Conservation (phyloP, 192 early-diverging fungal genomes). For the Jimgerdemannia lactiflua region DNA sequence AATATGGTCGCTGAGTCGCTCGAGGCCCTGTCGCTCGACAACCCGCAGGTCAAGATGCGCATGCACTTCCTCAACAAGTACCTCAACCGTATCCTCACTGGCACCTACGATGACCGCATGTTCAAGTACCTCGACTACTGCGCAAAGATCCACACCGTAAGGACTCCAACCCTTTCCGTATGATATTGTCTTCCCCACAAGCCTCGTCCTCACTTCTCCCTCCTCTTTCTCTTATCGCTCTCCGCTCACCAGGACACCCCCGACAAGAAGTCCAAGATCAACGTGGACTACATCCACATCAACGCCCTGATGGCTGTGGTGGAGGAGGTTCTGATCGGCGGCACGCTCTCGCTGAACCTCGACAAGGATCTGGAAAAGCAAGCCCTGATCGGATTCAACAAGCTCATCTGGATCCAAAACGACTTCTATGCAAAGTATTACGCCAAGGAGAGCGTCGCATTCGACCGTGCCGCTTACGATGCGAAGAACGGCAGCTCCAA, state of each 20-base stretch:
- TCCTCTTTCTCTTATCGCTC: no score
- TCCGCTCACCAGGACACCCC: conserved; percentile 62
- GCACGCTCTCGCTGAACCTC: conserved; percentile 45
- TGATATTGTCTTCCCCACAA: no score
- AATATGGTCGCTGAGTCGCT: conserved; percentile 24
- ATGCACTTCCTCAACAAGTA: conserved; percentile 74
- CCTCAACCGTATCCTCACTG: conserved; percentile 57
- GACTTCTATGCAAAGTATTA: conserved; percentile 80
- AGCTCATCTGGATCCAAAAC: conserved; percentile 85
- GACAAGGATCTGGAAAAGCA: conserved; percentile 53
- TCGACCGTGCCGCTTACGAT: no score
- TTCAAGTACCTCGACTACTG: conserved; percentile 81
- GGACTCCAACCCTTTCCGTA: no score
- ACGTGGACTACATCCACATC: conserved; percentile 80
- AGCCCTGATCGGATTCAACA: conserved; percentile 68
- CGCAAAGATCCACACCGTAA: conserved; percentile 48
- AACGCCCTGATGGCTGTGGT: conserved; percentile 75
- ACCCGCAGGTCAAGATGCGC: conserved; percentile 70
- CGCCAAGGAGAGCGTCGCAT: conserved; percentile 48
- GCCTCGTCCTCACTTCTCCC: no score
- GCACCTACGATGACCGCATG: conserved; percentile 48
- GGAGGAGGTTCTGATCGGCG: conserved; percentile 51
- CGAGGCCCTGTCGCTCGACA: conserved; percentile 46
- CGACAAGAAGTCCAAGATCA: conserved; percentile 71
- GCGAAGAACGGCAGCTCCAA: no score